Conservation (phyloP, 1,139 yeast species). For the Lodderomyces metapsilosis region DNA sequence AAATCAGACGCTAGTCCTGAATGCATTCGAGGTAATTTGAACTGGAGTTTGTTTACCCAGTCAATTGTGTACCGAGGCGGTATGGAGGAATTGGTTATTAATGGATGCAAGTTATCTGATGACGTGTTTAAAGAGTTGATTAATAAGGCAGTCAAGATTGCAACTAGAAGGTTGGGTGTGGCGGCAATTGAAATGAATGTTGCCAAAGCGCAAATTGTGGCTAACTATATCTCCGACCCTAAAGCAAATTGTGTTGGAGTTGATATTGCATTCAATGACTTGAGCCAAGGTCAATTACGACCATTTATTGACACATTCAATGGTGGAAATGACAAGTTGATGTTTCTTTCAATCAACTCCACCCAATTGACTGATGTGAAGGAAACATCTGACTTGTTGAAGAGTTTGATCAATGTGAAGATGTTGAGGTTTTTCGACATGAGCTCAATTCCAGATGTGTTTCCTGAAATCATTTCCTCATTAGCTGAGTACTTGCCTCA, state of each 20-base stretch:
- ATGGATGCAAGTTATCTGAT: slow-evolving; percentile 69
- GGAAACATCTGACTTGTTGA: slow-evolving; percentile 52
- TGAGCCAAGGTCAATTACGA: slow-evolving; percentile 52
- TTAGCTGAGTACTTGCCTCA: slow-evolving; percentile 64
- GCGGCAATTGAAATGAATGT: slow-evolving; percentile 67
- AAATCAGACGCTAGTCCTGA: slow-evolving; percentile 47
- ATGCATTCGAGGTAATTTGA: slow-evolving; percentile 61
- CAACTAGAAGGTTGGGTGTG: slow-evolving; percentile 72
- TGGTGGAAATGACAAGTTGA: slow-evolving; percentile 33
- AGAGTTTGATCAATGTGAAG: slow-evolving; percentile 50
- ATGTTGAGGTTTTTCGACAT: slow-evolving; percentile 72
- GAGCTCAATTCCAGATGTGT: slow-evolving; percentile 68
- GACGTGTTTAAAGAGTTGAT: slow-evolving; percentile 52
- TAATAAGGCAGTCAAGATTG: slow-evolving; percentile 47
- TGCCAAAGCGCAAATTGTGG: slow-evolving; percentile 54
- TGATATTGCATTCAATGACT: slow-evolving; percentile 80
- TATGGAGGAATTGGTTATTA: slow-evolving; percentile 76
- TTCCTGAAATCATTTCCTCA: slow-evolving; percentile 67
- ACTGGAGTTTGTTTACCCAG: slow-evolving; percentile 70
- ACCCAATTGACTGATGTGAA: slow-evolving; percentile 57
- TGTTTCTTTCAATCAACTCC: slow-evolving; percentile 71
- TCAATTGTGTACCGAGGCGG: slow-evolving; percentile 65
- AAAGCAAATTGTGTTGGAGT: slow-evolving; percentile 68
- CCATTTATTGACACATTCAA: slow-evolving; percentile 49
- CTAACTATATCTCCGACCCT: slow-evolving; percentile 60